Percentiles rank a stretch among this genome's conserved stretches.
Evolutionary conservation across 805 yeast species (phyloP).

Genomic region (Candida khao-thaluensis): DNA sequence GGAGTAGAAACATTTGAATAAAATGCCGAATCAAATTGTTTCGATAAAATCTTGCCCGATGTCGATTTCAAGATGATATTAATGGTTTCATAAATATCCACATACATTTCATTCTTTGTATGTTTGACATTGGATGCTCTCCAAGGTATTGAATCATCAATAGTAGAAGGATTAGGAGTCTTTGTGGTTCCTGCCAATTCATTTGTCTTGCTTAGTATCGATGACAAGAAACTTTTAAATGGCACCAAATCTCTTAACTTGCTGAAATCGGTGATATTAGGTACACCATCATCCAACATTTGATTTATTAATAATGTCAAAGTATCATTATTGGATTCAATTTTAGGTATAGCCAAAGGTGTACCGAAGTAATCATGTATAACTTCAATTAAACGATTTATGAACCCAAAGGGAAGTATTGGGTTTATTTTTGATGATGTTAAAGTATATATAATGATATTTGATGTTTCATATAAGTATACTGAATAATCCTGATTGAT

Average conservation of each 20-base stretch:
- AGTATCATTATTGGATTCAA: slow-evolving; percentile 70
- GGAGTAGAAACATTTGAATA: slow-evolving; percentile 21
- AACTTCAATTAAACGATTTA: slow-evolving; percentile 48
- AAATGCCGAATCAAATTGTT: slow-evolving; percentile 30
- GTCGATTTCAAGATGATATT: slow-evolving; percentile 50
- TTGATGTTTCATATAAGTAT: slow-evolving; percentile 22
- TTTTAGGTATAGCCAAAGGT: slow-evolving; percentile 54
- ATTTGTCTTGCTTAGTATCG: slow-evolving; percentile 45
- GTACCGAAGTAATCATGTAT: slow-evolving; percentile 58
- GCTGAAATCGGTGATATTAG: slow-evolving; percentile 71
- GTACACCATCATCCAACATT: slow-evolving; percentile 75
- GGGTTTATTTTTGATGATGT: slow-evolving; percentile 42
- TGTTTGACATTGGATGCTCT: slow-evolving; percentile 67
- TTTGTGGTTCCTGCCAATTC: slow-evolving; percentile 26
- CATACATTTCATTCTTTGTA: slow-evolving; percentile 79
- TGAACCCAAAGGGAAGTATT: slow-evolving; percentile 52
- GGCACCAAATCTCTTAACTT: slow-evolving; percentile 70
- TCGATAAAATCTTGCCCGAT: slow-evolving; percentile 16
- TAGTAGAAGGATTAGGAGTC: background rate
- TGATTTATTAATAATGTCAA: slow-evolving; percentile 70
- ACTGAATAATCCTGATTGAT: slow-evolving; percentile 31
- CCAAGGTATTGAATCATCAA: slow-evolving; percentile 60
- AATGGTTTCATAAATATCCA: slow-evolving; percentile 72
- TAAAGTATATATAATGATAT: slow-evolving; percentile 28
- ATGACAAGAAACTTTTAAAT: slow-evolving; percentile 52